Percentiles rank a stretch among this genome's conserved stretches.
These are phyloP conservation scores for Lycium ferocissimum DNA, from an alignment of 257 asterid species.

Conservation along the genomic window DNA sequence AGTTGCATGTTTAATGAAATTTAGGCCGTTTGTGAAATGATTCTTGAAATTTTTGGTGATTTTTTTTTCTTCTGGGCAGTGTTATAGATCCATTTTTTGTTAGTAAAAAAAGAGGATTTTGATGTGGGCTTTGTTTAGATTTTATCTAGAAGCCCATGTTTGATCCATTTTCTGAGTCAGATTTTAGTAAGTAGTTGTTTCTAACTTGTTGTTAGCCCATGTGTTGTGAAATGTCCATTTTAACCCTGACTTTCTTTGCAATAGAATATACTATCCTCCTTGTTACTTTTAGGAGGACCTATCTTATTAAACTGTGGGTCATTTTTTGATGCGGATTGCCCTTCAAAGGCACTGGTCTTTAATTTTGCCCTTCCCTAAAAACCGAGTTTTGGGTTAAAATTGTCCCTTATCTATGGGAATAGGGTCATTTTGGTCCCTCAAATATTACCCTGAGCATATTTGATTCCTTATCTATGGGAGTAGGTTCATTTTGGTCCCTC, in stretches of 20 bases:
- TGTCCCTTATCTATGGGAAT: too few species aligned
- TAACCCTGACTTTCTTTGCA: neutral
- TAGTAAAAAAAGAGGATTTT: neutral
- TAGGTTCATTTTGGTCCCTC: too few species aligned
- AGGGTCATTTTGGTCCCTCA: too few species aligned
- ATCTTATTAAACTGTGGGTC: too few species aligned
- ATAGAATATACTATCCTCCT: neutral
- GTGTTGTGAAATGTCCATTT: constrained; percentile 24
- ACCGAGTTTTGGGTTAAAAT: too few species aligned
- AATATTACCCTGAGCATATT: too few species aligned
- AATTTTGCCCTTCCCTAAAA: too few species aligned
- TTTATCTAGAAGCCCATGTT: constrained; percentile 32
- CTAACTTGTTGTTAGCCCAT: constrained; percentile 17
- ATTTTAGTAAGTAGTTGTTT: constrained; percentile 13
- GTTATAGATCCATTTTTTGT: neutral
- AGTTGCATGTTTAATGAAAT: neutral
- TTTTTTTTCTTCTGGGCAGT: neutral
- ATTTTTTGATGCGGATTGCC: too few species aligned
- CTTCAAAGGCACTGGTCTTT: too few species aligned
- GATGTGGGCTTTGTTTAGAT: constrained; percentile 43
- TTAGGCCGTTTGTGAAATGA: neutral
- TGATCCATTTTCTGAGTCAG: constrained; percentile 11
- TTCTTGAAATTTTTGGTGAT: neutral
- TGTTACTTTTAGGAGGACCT: neutral
- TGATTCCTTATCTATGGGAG: too few species aligned